These are phyloP conservation scores for Ascodesmis nigricans DNA, from an alignment of 495 filamentous ascomycete genomes.

Conservation along the genomic window DNA sequence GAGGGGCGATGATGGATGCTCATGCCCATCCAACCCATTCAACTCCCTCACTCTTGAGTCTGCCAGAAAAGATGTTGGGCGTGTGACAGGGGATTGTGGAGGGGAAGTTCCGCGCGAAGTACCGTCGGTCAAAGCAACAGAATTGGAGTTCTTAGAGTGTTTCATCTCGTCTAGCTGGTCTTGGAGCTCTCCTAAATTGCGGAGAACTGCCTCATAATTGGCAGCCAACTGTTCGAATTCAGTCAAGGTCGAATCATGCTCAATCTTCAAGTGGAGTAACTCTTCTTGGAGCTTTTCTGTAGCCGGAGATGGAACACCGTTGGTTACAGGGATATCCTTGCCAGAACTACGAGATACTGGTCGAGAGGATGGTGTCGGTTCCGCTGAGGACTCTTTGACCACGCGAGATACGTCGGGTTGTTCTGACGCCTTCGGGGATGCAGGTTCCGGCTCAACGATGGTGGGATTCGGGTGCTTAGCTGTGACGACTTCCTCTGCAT, in stretches of 20 bases:
- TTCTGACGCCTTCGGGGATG: too few relatives aligned
- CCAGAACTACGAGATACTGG: too few relatives aligned
- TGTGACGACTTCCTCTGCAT: too few relatives aligned
- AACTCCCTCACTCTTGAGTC: conserved; percentile 52
- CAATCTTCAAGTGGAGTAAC: conserved; percentile 67
- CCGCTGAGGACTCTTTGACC: too few relatives aligned
- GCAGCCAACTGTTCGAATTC: conserved; percentile 64
- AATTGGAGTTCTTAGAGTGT: conserved; percentile 36
- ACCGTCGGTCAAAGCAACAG: conserved; percentile 16
- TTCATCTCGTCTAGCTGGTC: conserved; percentile 67
- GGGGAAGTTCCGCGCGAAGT: conserved; percentile 26
- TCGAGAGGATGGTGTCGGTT: too few relatives aligned
- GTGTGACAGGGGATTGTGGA: conserved; percentile 35
- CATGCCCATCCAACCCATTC: conserved; percentile 48
- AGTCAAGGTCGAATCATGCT: conserved; percentile 63
- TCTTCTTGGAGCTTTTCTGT: conserved; percentile 91
- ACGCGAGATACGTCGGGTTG: too few relatives aligned
- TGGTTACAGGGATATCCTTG: too few relatives aligned
- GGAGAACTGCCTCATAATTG: conserved; percentile 80
- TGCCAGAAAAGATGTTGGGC: conserved; percentile 85
- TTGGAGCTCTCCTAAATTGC: conserved; percentile 58
- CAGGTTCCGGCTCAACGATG: too few relatives aligned
- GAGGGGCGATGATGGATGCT: conserved; percentile 68
- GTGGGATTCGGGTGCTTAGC: too few relatives aligned
- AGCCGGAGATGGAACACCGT: too few relatives aligned